Percentiles rank a stretch among this genome's conserved stretches.
Conservation (phyloP, 164 flowering plant species). For the Saururus chinensis region DNA sequence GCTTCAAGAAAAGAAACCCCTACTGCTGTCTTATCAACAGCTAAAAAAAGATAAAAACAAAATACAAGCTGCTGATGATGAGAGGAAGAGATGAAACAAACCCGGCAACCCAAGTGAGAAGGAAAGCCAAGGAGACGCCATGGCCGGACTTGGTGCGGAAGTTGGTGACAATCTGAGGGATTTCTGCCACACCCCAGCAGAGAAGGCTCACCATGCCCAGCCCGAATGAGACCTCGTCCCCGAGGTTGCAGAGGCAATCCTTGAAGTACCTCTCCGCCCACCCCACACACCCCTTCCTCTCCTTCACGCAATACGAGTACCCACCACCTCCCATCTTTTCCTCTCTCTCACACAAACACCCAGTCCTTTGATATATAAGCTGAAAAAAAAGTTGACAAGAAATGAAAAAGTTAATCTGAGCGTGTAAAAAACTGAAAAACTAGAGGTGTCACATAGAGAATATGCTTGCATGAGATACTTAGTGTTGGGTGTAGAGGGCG, state of each 20-base stretch:
- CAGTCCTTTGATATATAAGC: background rate
- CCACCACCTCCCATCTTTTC: background rate
- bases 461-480: background rate
- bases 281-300: constrained; percentile 47
- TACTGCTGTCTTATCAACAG: too few species aligned
- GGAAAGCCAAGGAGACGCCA: constrained; percentile 77
- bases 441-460: too few species aligned
- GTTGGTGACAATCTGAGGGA: constrained; percentile 92
- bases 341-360: background rate
- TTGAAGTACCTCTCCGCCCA: constrained; percentile 64
- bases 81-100: constrained; percentile 7
- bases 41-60: background rate
- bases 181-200: constrained; percentile 85
- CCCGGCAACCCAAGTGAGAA: constrained; percentile 88
- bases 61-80: too few species aligned
- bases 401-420: too few species aligned
- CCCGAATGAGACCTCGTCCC: constrained; percentile 53
- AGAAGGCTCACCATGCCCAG: constrained; percentile 52
- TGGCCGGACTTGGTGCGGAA: constrained; percentile 72
- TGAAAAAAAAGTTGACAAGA: too few species aligned
- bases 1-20: too few species aligned
- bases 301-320: constrained; percentile 34
- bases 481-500: background rate
- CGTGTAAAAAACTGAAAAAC: too few species aligned
- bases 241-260: constrained; percentile 69